Base-by-base conservation (phyloP, 2,329 filamentous ascomycete species). In the Pseudogymnoascus sp. region DNA sequence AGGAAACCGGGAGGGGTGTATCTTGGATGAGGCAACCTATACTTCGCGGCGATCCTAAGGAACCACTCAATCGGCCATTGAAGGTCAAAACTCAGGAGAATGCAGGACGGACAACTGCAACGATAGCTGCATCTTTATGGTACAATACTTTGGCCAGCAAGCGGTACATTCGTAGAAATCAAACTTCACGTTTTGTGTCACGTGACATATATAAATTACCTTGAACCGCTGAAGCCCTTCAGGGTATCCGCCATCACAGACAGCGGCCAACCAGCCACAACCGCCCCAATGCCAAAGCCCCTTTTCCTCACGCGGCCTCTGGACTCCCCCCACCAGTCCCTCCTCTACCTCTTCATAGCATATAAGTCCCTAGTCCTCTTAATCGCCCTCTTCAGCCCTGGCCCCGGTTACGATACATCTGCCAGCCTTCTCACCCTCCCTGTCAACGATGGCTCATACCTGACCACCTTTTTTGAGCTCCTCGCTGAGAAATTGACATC, bases 321-420 rank as follows among this genome's bases (percentile, higher is more conserved):
- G 28, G 49, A 56, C 25, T 56, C 49, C 9, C 49, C 49, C n/a
- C 49, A 56, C n/a, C 25, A 56, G 49, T 56, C 49, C 49, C 49
- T 56, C 8, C 28, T 56, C n/a, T 56, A 12, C 16, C 16, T 56
- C 8, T 56, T 56, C 6, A 34, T 56, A 56, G 28, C 49, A 34
- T 93, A 88, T 88, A 95, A 93, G 72, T 60, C 74, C 5, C 71
- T 90, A 8, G 77, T 95, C 5, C 73, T 92, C n/a, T 69, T 81
- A 53, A 74, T 93, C 62, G 85, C 86, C 28, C 71, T 82, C 76
- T 61, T 73, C 83, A 56, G 84, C 80, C 64, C 83, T 83, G 14
- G 84, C 84, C 67, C 75, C 75, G 63, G 82, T 23, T 96, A 95
- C 74, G 90, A 96, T 76, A 93, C 90, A n/a, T 93, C 89, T 5